phyloP scores from a whole-genome alignment of 2,329 filamentous ascomycete genomes.

The Exophiala phaeomuriformis region DNA sequence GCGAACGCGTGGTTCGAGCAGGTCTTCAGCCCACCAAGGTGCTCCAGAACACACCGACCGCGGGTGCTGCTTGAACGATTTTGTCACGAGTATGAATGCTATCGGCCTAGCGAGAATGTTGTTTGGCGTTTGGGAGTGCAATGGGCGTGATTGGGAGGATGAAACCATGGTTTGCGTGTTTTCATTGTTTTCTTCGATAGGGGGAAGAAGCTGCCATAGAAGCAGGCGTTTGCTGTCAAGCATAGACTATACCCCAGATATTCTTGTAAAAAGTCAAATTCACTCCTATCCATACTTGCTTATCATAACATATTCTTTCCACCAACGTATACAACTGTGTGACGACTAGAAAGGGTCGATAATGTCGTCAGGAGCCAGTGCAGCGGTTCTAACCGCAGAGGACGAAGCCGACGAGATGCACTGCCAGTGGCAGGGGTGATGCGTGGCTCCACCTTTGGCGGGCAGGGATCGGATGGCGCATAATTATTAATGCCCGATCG shows the following conservation, averaged over 20 bases:
- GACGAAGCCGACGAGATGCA: neutral
- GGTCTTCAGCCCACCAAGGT: constrained; percentile 81
- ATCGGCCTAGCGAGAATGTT: constrained; percentile 1
- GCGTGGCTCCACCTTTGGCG: too few relatives aligned
- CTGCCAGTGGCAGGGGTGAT: too few relatives aligned
- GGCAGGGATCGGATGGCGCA: too few relatives aligned
- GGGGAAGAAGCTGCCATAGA: neutral
- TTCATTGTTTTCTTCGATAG: neutral
- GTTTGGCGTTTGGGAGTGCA: constrained; percentile 11
- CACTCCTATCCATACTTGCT: too few relatives aligned
- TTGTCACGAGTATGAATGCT: neutral
- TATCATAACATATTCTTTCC: too few relatives aligned
- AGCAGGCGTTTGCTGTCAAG: constrained; percentile 6
- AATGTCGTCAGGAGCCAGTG: too few relatives aligned
- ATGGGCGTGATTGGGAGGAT: too few relatives aligned
- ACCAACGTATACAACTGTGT: too few relatives aligned
- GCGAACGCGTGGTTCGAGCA: constrained; percentile 76
- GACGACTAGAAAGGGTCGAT: too few relatives aligned
- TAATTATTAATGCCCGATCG: neutral
- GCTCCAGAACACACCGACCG: constrained; percentile 68
- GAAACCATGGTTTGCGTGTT: neutral
- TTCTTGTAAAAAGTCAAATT: neutral
- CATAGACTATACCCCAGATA: neutral
- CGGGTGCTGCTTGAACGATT: constrained; percentile 62
- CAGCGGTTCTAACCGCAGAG: too few relatives aligned